Evolutionary conservation across 208 protist species (phyloP).

Genomic region (Trypanosoma mega): DNA sequence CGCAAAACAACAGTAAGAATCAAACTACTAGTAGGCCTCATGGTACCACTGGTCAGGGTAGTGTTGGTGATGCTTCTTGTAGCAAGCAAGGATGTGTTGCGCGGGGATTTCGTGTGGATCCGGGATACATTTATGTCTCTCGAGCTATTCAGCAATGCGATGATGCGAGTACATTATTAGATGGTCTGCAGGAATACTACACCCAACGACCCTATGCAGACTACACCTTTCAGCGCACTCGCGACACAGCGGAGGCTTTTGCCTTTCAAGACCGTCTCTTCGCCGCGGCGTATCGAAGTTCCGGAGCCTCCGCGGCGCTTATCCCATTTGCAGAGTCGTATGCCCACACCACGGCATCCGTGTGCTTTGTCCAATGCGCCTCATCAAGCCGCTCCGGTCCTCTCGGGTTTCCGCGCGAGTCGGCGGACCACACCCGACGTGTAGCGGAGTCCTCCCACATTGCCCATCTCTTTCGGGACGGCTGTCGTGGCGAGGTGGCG

Average conservation of each 20-base stretch:
- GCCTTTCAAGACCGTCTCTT: slow-evolving; percentile 53
- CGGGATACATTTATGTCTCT: slow-evolving; percentile 61
- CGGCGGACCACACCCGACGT: slow-evolving; percentile 28
- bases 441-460: slow-evolving; percentile 39
- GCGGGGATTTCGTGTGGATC: slow-evolving; percentile 70
- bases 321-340: slow-evolving; percentile 54
- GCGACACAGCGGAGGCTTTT: slow-evolving; percentile 42
- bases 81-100: slow-evolving; percentile 22
- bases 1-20: not conserved
- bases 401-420: slow-evolving; percentile 47
- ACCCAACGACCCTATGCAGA: slow-evolving; percentile 58
- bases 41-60: too few relatives aligned
- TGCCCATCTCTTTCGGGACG: slow-evolving; percentile 40
- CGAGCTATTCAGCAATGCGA: slow-evolving; percentile 37
- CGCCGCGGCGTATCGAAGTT: slow-evolving; percentile 31
- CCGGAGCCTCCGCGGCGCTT: slow-evolving; percentile 24
- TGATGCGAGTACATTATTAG: slow-evolving; percentile 35
- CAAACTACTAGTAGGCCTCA: not conserved
- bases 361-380: slow-evolving; percentile 53
- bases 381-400: slow-evolving; percentile 29
- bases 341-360: slow-evolving; percentile 42
- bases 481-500: slow-evolving; percentile 32
- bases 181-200: slow-evolving; percentile 81
- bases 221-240: slow-evolving; percentile 58
- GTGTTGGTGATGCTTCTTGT: too few relatives aligned